Conservation (phyloP, 495 filamentous ascomycete genomes). For the Cercophora samala region DNA sequence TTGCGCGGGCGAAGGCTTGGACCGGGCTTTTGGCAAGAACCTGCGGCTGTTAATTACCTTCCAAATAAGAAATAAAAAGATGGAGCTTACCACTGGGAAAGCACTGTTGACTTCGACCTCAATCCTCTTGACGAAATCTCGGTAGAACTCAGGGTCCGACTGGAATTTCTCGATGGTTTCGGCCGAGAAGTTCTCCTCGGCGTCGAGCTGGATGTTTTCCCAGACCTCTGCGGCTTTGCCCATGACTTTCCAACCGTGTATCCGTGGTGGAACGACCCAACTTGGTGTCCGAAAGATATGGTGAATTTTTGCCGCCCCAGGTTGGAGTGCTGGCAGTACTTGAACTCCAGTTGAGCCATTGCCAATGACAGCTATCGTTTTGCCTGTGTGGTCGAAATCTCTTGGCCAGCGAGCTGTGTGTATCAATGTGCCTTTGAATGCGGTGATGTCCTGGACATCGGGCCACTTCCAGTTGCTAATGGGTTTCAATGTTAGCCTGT, state of each 20-base stretch:
- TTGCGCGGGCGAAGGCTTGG: slow-evolving; percentile 34
- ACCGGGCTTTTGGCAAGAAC: slow-evolving; percentile 36
- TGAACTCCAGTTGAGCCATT: slow-evolving; percentile 59
- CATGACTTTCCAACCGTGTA: slow-evolving; percentile 44
- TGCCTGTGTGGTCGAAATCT: slow-evolving; percentile 51
- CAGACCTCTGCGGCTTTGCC: slow-evolving; percentile 32
- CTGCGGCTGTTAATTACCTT: slow-evolving; percentile 14
- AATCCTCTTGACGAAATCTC: slow-evolving; percentile 37
- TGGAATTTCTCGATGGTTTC: slow-evolving; percentile 48
- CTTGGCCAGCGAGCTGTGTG: slow-evolving; percentile 61
- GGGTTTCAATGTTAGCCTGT: slow-evolving; percentile 4
- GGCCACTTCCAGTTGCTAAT: slow-evolving; percentile 61
- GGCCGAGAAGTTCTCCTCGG: slow-evolving; percentile 40
- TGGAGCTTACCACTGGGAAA: slow-evolving; percentile 42
- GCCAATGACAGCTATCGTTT: slow-evolving; percentile 58
- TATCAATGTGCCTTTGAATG: slow-evolving; percentile 52
- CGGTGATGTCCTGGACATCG: slow-evolving; percentile 46
- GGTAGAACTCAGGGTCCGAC: slow-evolving; percentile 38
- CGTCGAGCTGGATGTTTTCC: slow-evolving; percentile 28
- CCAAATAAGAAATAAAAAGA: not conserved
- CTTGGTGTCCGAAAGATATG: slow-evolving; percentile 58
- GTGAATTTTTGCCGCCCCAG: slow-evolving; percentile 46
- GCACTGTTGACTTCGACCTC: slow-evolving; percentile 45
- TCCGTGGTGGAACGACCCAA: slow-evolving; percentile 60
- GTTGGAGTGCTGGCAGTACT: slow-evolving; percentile 58